phyloP scores from a whole-genome alignment of 164 flowering plant genomes.

The Liquidambar formosana region DNA sequence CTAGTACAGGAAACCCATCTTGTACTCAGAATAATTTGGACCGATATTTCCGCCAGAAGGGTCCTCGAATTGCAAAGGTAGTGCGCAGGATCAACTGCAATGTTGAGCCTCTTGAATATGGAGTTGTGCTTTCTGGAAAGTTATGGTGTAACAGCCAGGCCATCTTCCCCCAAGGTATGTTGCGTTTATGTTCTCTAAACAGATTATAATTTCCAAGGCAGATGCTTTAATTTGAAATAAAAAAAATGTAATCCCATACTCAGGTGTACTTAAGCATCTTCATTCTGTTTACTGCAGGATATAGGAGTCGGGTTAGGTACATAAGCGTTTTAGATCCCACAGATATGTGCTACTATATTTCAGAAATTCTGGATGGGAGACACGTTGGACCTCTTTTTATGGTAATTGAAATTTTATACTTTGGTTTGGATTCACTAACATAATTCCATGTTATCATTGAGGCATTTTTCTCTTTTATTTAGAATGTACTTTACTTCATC shows the following conservation, averaged over 20 bases:
- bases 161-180: constrained; percentile 87
- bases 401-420: constrained; percentile 46
- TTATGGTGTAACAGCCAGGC: constrained; percentile 76
- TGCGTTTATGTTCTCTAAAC: constrained; percentile 2
- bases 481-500: neutral
- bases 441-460: neutral
- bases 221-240: too few relatives aligned
- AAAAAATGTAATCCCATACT: neutral
- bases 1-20: constrained; percentile 34
- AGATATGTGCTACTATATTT: constrained; percentile 61
- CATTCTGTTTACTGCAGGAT: constrained; percentile 58
- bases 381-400: constrained; percentile 69
- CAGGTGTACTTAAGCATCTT: constrained; percentile 5
- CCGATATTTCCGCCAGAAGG: constrained; percentile 62
- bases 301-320: constrained; percentile 81
- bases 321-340: constrained; percentile 75
- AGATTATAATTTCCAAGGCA: neutral
- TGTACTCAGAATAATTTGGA: constrained; percentile 50
- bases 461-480: neutral
- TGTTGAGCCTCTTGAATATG: constrained; percentile 82
- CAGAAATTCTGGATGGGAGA: constrained; percentile 88
- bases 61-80: constrained; percentile 94
- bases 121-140: constrained; percentile 62
- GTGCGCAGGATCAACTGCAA: constrained; percentile 74
- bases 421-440: neutral